phyloP scores from a whole-genome alignment of 306 rosid genomes.

The Vigna hirtella region DNA sequence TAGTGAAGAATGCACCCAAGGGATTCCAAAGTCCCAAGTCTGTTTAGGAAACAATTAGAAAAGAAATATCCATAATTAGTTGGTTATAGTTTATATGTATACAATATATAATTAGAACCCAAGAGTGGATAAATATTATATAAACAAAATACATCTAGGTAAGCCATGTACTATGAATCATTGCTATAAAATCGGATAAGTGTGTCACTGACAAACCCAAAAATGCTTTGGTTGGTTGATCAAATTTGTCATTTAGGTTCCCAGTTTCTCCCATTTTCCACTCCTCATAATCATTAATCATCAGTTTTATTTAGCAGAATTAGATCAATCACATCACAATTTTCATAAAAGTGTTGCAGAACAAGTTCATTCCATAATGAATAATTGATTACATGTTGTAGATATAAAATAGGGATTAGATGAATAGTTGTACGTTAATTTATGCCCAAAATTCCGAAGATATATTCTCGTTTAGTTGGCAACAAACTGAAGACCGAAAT shows the following conservation, averaged over 20 bases:
- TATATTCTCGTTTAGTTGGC: background rate
- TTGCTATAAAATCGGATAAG: background rate
- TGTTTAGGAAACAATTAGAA: background rate
- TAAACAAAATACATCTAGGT: conserved; percentile 15
- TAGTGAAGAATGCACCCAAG: background rate
- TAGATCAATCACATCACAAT: background rate
- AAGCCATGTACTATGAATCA: background rate
- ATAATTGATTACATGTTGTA: background rate
- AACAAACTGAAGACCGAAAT: background rate
- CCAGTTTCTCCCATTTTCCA: background rate
- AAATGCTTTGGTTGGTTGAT: background rate
- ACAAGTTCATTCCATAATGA: background rate
- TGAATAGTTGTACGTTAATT: background rate
- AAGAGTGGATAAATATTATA: background rate
- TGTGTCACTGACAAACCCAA: background rate
- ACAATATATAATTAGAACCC: background rate
- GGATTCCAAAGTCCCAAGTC: background rate
- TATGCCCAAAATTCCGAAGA: background rate
- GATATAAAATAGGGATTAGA: background rate
- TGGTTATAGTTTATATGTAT: background rate
- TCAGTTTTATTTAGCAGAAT: background rate
- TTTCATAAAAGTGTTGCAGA: background rate
- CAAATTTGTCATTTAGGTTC: background rate
- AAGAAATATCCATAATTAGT: background rate
- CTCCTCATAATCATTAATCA: background rate